These are phyloP conservation scores for Nemania sp. DNA, from an alignment of 2,329 filamentous ascomycete genomes.

Conservation along the genomic window DNA sequence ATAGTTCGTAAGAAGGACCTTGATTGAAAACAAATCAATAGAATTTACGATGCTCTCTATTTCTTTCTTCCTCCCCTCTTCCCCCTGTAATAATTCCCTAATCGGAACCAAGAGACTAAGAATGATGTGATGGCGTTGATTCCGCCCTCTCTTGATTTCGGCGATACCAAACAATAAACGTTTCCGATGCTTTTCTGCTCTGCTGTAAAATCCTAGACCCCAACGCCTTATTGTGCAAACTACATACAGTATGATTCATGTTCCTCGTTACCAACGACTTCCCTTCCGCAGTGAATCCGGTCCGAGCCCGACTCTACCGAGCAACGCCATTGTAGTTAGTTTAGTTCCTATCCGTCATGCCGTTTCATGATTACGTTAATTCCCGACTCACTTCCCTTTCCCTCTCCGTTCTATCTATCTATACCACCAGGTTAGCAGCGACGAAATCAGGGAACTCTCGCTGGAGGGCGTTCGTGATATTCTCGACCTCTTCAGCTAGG, in stretches of 20 bases:
- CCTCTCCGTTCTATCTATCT: conserved; percentile 7
- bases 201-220: conserved; percentile 26
- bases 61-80: neutral
- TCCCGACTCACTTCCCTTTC: neutral
- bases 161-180: conserved; percentile 5
- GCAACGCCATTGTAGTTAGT: conserved; percentile 21
- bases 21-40: conserved; percentile 56
- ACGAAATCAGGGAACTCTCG: conserved; percentile 80
- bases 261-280: conserved; percentile 4
- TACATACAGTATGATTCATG: conserved; percentile 18
- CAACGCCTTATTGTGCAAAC: conserved; percentile 28
- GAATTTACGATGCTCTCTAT: conserved; percentile 37
- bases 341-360: conserved; percentile 20
- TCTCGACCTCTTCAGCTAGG: conserved; percentile 89
- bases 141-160: neutral
- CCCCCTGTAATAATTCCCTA: too few species aligned
- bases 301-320: conserved; percentile 11
- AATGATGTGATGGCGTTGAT: neutral
- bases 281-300: conserved; percentile 4
- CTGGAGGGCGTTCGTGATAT: conserved; percentile 83
- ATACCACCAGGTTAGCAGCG: conserved; percentile 62
- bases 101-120: neutral
- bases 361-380: conserved; percentile 14
- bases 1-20: conserved; percentile 65
- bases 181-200: conserved; percentile 22